Evolutionary conservation across 257 asterid genomes (phyloP).

Genomic region (Solanum lycopersicoides): DNA sequence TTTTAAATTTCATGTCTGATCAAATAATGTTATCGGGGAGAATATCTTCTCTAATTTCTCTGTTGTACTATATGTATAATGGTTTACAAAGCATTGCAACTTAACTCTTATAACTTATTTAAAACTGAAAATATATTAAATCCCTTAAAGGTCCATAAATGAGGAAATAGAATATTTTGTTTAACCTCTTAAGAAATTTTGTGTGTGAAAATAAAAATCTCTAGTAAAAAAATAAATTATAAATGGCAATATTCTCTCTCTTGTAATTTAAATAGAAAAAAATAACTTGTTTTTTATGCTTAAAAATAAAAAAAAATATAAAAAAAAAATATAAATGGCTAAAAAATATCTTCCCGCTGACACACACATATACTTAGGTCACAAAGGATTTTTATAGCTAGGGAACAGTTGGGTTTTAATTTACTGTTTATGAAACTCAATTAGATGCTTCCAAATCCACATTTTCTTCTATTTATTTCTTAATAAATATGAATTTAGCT

Average conservation of each 20-base stretch:
- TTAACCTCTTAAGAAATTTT: not conserved
- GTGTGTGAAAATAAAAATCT: not conserved
- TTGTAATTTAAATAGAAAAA: too few relatives aligned
- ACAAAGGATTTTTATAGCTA: not conserved
- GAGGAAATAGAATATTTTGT: not conserved
- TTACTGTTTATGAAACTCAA: not conserved
- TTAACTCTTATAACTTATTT: not conserved
- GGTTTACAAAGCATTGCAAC: not conserved
- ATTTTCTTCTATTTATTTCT: not conserved
- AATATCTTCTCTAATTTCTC: not conserved
- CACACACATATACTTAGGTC: not conserved
- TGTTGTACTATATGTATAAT: not conserved
- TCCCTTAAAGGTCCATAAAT: not conserved
- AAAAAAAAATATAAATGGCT: not conserved
- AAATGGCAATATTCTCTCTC: fast-evolving
- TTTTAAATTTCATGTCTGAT: too few relatives aligned
- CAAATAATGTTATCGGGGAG: not conserved
- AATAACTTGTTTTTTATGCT: too few relatives aligned
- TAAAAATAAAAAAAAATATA: too few relatives aligned
- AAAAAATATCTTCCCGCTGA: not conserved
- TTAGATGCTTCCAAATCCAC: not conserved
- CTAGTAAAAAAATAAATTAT: not conserved
- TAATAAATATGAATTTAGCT: not conserved
- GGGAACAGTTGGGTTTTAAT: not conserved
- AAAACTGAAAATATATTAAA: not conserved